phyloP scores from a whole-genome alignment of 371 early-diverging fungal genomes.

The Mortierella sp. region DNA sequence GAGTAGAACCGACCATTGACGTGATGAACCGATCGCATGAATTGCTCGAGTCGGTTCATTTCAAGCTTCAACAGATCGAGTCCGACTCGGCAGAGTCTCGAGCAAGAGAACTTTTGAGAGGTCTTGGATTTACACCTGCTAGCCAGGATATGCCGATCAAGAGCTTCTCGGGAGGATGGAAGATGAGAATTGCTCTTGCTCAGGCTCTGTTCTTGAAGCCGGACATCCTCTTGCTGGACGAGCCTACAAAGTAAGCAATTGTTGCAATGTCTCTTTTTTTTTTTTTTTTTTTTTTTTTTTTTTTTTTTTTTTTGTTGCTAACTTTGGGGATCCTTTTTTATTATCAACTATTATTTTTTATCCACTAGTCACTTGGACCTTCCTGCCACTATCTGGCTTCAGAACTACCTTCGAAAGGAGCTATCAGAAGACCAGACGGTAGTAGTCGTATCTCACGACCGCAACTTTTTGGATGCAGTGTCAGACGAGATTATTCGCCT shows the following conservation, averaged over 20 bases:
- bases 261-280: neutral
- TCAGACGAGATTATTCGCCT: constrained; percentile 79
- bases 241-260: constrained; percentile 75
- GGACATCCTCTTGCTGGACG: constrained; percentile 88
- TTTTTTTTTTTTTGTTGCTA: neutral
- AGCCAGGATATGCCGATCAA: constrained; percentile 56
- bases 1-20: constrained; percentile 57
- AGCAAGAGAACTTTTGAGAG: constrained; percentile 69
- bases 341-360: neutral
- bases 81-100: constrained; percentile 62
- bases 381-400: constrained; percentile 84
- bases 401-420: constrained; percentile 69
- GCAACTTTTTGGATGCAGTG: constrained; percentile 76
- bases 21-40: constrained; percentile 64
- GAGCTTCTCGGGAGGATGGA: constrained; percentile 90
- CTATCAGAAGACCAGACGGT: constrained; percentile 65
- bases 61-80: constrained; percentile 58
- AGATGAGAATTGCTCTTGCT: constrained; percentile 86
- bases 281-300: neutral
- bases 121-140: constrained; percentile 69
- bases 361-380: constrained; percentile 82
- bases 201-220: constrained; percentile 81
- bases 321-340: neutral
- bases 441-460: constrained; percentile 86
- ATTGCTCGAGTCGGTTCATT: constrained; percentile 66